Conservation (phyloP, 208 protist species). For the Crithidia bombi region DNA sequence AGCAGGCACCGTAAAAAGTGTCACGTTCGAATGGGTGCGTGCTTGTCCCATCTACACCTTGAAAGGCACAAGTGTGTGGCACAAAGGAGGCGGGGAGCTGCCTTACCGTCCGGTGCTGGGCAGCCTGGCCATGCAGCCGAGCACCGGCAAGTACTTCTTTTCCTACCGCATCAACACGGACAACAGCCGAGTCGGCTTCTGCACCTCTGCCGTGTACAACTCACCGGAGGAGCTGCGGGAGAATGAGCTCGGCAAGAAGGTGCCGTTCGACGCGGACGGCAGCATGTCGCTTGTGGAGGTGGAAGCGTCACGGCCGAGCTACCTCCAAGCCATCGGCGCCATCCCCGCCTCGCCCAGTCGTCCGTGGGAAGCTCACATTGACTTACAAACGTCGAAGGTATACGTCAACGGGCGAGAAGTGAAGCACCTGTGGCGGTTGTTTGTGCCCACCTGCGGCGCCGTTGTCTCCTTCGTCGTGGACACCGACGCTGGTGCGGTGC, state of each 20-base stretch:
- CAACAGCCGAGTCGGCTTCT: slow-evolving; percentile 78
- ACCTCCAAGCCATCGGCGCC: slow-evolving; percentile 48
- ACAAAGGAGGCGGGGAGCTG: slow-evolving; percentile 59
- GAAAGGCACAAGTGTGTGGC: slow-evolving; percentile 43
- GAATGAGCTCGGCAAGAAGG: slow-evolving; percentile 40
- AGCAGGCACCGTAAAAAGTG: slow-evolving; percentile 36
- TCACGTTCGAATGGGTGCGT: slow-evolving; percentile 71
- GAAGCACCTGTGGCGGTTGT: slow-evolving; percentile 79
- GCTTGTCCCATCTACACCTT: slow-evolving; percentile 60
- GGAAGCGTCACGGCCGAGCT: slow-evolving; percentile 28
- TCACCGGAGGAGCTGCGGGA: slow-evolving; percentile 40
- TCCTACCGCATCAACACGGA: slow-evolving; percentile 79
- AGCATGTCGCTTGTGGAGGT: slow-evolving; percentile 20
- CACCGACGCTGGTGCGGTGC: slow-evolving; percentile 76
- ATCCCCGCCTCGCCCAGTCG: slow-evolving; percentile 20
- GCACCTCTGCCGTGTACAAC: slow-evolving; percentile 52
- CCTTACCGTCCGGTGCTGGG: slow-evolving; percentile 74
- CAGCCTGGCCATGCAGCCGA: slow-evolving; percentile 55
- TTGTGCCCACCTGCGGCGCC: slow-evolving; percentile 67
- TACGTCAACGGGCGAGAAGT: slow-evolving; percentile 63
- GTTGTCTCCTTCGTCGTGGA: slow-evolving; percentile 84
- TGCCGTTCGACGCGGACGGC: background rate
- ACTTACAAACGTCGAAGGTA: slow-evolving; percentile 77
- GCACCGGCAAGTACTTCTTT: slow-evolving; percentile 81
- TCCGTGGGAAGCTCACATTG: slow-evolving; percentile 51